phyloP scores from a whole-genome alignment of 495 filamentous ascomycete species.

The Mytilinidion resinicola region DNA sequence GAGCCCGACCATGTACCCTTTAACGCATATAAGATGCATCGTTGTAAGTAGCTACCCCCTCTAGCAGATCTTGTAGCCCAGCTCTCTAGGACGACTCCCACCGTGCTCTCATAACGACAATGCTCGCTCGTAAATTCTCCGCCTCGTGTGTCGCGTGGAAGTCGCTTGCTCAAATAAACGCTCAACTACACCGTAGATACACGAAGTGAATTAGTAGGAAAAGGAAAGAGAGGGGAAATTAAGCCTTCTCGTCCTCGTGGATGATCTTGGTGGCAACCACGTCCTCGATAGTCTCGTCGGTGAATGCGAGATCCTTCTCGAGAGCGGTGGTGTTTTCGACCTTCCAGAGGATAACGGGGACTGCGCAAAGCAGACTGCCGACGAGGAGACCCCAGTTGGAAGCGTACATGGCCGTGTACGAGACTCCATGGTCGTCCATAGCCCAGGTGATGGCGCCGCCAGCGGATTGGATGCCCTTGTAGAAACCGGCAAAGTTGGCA shows the following conservation, averaged over 20 bases:
- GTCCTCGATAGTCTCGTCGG: conserved; percentile 69
- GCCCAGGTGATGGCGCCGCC: conserved; percentile 84
- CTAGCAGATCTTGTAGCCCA: no score
- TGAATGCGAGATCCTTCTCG: conserved; percentile 76
- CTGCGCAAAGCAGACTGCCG: conserved; percentile 66
- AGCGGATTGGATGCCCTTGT: conserved; percentile 96
- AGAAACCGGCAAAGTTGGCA: conserved; percentile 91
- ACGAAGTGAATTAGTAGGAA: neutral
- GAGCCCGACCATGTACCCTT: no score
- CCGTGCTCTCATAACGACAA: no score
- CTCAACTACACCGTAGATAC: neutral
- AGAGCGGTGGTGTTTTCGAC: conserved; percentile 65
- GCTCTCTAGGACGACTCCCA: no score
- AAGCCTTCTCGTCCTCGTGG: conserved; percentile 16
- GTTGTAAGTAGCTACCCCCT: no score
- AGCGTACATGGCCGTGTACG: conserved; percentile 52
- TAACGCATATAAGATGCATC: no score
- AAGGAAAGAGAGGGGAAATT: neutral
- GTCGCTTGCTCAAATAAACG: no score
- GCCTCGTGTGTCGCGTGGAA: no score
- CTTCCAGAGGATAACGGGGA: conserved; percentile 71
- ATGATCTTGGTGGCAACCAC: conserved; percentile 38
- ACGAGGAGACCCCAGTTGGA: conserved; percentile 66
- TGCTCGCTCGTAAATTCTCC: no score
- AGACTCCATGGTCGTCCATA: conserved; percentile 52